Conservation (phyloP, 495 filamentous ascomycete genomes). For the Letharia lupina region DNA sequence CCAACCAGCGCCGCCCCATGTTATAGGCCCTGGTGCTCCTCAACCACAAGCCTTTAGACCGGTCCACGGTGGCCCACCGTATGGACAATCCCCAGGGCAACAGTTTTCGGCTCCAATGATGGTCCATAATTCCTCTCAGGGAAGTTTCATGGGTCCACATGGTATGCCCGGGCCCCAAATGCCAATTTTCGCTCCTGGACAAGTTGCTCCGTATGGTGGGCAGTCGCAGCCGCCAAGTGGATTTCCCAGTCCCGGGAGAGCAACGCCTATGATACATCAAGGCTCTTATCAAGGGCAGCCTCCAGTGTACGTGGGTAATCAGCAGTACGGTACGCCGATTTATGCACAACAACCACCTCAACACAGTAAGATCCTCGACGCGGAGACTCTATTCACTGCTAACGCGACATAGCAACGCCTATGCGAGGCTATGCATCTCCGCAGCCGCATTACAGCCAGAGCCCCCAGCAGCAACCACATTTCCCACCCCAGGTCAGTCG, state of each 20-base stretch:
- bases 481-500: constrained; percentile 55
- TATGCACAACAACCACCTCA: constrained; percentile 55
- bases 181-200: constrained; percentile 65
- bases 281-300: constrained; percentile 67
- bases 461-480: constrained; percentile 58
- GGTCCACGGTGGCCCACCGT: constrained; percentile 51
- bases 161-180: constrained; percentile 57
- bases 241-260: constrained; percentile 74
- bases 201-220: constrained; percentile 52
- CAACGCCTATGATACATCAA: constrained; percentile 71
- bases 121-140: constrained; percentile 63
- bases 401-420: constrained; percentile 44
- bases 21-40: constrained; percentile 57
- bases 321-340: constrained; percentile 57
- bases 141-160: constrained; percentile 46
- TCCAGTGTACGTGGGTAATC: constrained; percentile 59
- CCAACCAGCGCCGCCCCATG: constrained; percentile 64
- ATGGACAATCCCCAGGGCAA: constrained; percentile 52
- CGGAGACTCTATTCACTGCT: constrained; percentile 24
- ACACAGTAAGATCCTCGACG: constrained; percentile 51
- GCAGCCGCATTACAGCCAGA: constrained; percentile 52
- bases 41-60: constrained; percentile 38
- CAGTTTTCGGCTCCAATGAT: constrained; percentile 69
- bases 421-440: constrained; percentile 53
- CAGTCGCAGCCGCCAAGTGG: constrained; percentile 63